Percentiles rank a stretch among this genome's conserved stretches.
Evolutionary conservation across 2,329 filamentous ascomycete genomes (phyloP).

Genomic region (Cladosporium colombiae): DNA sequence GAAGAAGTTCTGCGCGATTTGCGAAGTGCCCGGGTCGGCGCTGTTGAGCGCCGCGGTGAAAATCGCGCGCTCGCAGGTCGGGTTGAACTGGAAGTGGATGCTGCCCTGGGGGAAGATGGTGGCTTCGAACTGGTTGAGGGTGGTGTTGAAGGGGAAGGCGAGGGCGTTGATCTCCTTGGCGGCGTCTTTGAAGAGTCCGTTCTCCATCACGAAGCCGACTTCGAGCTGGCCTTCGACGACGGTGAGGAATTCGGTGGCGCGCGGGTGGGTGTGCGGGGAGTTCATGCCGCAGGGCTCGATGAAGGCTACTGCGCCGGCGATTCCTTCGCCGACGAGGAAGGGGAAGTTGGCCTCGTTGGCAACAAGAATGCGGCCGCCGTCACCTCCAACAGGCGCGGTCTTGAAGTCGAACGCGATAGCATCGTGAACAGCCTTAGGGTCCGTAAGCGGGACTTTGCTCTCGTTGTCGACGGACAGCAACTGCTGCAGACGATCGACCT

Average conservation of each 20-base stretch:
- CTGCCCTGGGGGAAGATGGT: constrained; percentile 50
- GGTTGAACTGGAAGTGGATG: constrained; percentile 54
- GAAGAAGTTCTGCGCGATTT: constrained; percentile 49
- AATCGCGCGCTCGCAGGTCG: constrained; percentile 45
- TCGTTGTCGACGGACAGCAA: constrained; percentile 37
- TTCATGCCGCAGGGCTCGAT: constrained; percentile 49
- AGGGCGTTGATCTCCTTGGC: constrained; percentile 25
- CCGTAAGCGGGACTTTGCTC: constrained; percentile 36
- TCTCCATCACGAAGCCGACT: constrained; percentile 51
- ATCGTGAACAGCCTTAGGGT: constrained; percentile 33
- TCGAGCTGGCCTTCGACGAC: constrained; percentile 43
- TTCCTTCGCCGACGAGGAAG: constrained; percentile 42
- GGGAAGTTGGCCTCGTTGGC: constrained; percentile 44
- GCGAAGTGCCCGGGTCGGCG: constrained; percentile 46
- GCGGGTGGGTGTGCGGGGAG: constrained; percentile 51
- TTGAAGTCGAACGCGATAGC: constrained; percentile 66
- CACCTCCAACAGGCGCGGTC: constrained; percentile 34
- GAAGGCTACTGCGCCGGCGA: constrained; percentile 42
- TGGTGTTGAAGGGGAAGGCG: constrained; percentile 43
- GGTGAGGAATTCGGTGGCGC: constrained; percentile 51
- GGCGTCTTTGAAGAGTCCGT: constrained; percentile 40
- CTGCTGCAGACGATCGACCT: constrained; percentile 42
- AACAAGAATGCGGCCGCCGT: constrained; percentile 24
- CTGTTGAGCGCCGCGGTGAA: constrained; percentile 48
- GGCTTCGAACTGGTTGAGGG: constrained; percentile 45